Percentiles rank a stretch among this genome's conserved stretches.
Evolutionary conservation across 805 yeast genomes (phyloP).

Genomic region (Saccharomycopsis sp.): DNA sequence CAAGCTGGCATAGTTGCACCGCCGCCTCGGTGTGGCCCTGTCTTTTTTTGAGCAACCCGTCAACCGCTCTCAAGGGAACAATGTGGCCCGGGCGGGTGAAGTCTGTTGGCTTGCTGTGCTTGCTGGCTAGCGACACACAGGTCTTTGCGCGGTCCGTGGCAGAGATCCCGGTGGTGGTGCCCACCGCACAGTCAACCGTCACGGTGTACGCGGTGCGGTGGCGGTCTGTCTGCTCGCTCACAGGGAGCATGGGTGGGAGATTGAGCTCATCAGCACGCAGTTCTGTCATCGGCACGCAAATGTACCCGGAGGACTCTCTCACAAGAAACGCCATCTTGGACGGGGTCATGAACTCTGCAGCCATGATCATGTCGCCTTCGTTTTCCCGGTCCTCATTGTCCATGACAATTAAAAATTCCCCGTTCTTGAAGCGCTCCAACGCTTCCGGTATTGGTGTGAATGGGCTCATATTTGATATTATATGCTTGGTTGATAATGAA

Average conservation of each 20-base stretch:
- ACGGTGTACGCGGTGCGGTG: constrained; percentile 97
- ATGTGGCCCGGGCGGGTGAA: constrained; percentile 92
- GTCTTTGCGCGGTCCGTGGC: constrained; percentile 92
- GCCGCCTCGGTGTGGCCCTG: constrained; percentile 98
- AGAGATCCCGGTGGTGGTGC: constrained; percentile 94
- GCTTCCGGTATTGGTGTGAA: constrained; percentile 62
- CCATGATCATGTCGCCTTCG: constrained; percentile 92
- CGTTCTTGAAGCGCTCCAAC: constrained; percentile 53
- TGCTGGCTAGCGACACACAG: constrained; percentile 58
- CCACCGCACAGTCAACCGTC: constrained; percentile 76
- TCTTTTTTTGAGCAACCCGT: constrained; percentile 73
- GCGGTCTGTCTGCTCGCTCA: constrained; percentile 54
- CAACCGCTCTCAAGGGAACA: constrained; percentile 83
- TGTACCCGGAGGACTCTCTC: constrained; percentile 80
- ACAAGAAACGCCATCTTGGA: constrained; percentile 92
- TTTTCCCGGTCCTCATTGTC: constrained; percentile 95
- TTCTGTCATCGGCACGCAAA: constrained; percentile 80
- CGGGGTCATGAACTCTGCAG: constrained; percentile 75
- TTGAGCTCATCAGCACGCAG: constrained; percentile 72
- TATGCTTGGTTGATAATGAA: no score
- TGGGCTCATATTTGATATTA: no score
- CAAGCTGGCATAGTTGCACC: constrained; percentile 71
- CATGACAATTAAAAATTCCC: constrained; percentile 76
- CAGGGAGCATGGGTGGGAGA: constrained; percentile 59
- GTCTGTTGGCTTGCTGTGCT: constrained; percentile 46